Percentiles rank a stretch among this genome's conserved stretches.
phyloP scores from a whole-genome alignment of 352 stramenopile species.

The Globisporangium camurandrum region DNA sequence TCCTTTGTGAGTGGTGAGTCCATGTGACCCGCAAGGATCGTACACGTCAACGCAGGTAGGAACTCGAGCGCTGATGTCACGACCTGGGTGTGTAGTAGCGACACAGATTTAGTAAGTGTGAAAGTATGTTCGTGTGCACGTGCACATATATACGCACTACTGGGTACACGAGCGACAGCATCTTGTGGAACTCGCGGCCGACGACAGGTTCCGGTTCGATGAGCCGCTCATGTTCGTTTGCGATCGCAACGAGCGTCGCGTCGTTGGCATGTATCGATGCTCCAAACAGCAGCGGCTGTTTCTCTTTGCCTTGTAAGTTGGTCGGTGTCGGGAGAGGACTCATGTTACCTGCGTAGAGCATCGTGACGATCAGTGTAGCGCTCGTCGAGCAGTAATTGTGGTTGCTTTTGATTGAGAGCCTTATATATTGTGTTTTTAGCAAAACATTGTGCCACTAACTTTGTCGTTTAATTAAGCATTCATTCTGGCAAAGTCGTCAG shows the following conservation, averaged over 20 bases:
- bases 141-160: conserved; percentile 11
- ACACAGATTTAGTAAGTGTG: neutral
- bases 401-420: too few relatives aligned
- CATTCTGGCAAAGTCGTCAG: too few relatives aligned
- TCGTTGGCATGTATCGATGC: conserved; percentile 1
- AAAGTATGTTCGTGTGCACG: too few relatives aligned
- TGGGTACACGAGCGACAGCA: conserved; percentile 19
- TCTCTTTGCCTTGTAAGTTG: too few relatives aligned
- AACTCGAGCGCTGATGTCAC: conserved; percentile 44
- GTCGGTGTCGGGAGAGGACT: too few relatives aligned
- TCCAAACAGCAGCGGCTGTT: neutral
- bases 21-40: conserved; percentile 57
- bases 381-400: too few relatives aligned
- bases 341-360: too few relatives aligned
- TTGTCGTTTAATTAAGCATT: too few relatives aligned
- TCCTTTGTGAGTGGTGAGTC: conserved; percentile 42
- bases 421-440: too few relatives aligned
- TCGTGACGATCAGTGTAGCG: too few relatives aligned
- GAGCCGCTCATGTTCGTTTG: conserved; percentile 19
- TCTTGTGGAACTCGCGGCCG: conserved; percentile 13
- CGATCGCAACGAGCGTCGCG: conserved; percentile 9
- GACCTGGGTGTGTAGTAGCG: conserved; percentile 6
- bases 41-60: conserved; percentile 38
- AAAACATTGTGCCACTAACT: too few relatives aligned
- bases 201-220: conserved; percentile 13